These are phyloP conservation scores for Ganoderma multipileum DNA, from an alignment of 1,284 basidiomycete species.

Conservation along the genomic window DNA sequence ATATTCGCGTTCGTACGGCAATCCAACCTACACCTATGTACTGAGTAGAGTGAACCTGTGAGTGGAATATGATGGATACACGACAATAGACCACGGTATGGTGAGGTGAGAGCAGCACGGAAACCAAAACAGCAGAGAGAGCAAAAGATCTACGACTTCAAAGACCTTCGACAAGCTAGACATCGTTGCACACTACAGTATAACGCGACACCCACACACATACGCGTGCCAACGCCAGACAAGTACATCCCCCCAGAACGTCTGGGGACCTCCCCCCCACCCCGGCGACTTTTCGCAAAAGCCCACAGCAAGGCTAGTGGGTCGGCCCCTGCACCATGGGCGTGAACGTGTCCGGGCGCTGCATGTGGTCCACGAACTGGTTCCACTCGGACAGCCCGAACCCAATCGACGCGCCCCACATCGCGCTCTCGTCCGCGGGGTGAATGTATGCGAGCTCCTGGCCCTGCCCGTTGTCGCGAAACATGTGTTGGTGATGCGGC, in stretches of 20 bases:
- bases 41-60: background rate
- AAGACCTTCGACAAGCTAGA: background rate
- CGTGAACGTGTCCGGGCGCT: slow-evolving; percentile 41
- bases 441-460: slow-evolving; percentile 36
- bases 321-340: slow-evolving; percentile 24
- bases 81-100: background rate
- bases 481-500: slow-evolving; percentile 24
- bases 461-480: slow-evolving; percentile 19
- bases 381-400: slow-evolving; percentile 50
- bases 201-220: background rate
- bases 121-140: background rate
- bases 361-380: slow-evolving; percentile 54
- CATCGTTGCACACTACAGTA: background rate
- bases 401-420: slow-evolving; percentile 50
- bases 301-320: slow-evolving; percentile 8
- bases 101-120: background rate
- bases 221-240: background rate
- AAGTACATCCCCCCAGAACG: background rate
- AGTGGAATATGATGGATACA: slow-evolving; percentile 2
- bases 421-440: slow-evolving; percentile 43
- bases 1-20: background rate
- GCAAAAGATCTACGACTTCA: background rate
- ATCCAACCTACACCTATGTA: background rate
- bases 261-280: background rate
- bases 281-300: background rate